Evolutionary conservation across 805 yeast genomes (phyloP), one percentile per base, ranked within the genome.

Genomic region (Ogataea angusta): DNA sequence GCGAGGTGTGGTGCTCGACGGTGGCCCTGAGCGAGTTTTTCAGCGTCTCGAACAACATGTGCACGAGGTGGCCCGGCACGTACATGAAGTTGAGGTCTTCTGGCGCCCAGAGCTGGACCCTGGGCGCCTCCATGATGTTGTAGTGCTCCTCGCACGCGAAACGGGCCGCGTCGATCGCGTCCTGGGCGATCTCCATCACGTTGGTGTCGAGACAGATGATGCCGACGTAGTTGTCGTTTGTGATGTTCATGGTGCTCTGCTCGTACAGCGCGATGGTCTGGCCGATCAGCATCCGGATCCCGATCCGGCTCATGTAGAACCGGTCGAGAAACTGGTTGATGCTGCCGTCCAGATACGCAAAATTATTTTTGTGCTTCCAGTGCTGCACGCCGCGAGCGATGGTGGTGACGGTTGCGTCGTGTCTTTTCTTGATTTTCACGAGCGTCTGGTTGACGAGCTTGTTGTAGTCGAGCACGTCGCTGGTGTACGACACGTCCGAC

Each of bases 261-360:
- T 54, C 54, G 30, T 59, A 56, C 37, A 88, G 72, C 1, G 96
- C 91, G 49, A 88, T 82, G 54, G 88, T 95, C 66, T 88, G 96
- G n/a, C 96, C 96, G 55, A 88, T 85, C 29, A 88, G 73, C 95
- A 89, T 89, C 49, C 96, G 74, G 46, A 89, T 89, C 2, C 96
- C 96, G 47, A 89, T 89, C 43, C 96, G 73, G 38, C 88, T 81
- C 89, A 88, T 81, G 68, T 89, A 88, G 59, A 88, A 88, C 23
- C 93, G 64, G 64, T 89, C 96, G 47, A 88, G 68, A 56, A 89
- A 88, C 12, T 79, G 73, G 63, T 89, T 95, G 25, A 89, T 79
- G 10, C 86, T 77, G 38, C 80, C 73, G 55, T 85, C 86, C 28
- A 85, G 80, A 22, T 74, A 68, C 27, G 62, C 52, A 49, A 30